Conservation (phyloP, 192 early-diverging fungal species). For the Entomortierella lignicola region DNA sequence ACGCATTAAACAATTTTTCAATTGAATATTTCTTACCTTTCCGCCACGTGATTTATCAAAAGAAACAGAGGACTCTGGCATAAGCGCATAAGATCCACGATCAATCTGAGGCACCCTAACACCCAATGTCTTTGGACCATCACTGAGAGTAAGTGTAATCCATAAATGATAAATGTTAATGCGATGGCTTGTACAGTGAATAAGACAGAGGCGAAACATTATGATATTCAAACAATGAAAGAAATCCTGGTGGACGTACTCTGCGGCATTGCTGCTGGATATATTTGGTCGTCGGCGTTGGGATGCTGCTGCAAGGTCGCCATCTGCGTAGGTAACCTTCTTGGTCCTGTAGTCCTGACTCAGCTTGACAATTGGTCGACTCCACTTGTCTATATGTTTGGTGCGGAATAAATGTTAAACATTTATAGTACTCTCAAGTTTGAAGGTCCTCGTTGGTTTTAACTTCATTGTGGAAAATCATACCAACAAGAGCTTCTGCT, state of each 20-base stretch:
- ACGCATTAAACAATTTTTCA: background rate
- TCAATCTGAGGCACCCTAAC: conserved; percentile 46
- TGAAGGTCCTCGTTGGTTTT: too few relatives aligned
- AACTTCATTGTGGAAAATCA: conserved; percentile 1
- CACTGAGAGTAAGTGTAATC: background rate
- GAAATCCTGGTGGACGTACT: conserved; percentile 10
- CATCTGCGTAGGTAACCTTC: conserved; percentile 45
- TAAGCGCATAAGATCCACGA: conserved; percentile 34
- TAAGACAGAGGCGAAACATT: background rate
- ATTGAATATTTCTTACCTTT: conserved; percentile 18
- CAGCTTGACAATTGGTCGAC: conserved; percentile 83
- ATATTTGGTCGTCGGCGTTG: conserved; percentile 23
- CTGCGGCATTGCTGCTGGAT: conserved; percentile 13
- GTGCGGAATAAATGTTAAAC: background rate
- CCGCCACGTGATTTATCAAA: conserved; percentile 52
- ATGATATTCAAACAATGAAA: background rate
- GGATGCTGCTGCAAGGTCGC: conserved; percentile 2
- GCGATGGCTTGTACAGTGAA: too few relatives aligned
- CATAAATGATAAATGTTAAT: too few relatives aligned
- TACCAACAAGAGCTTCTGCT: conserved; percentile 83
- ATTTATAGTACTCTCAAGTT: background rate
- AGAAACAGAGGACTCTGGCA: conserved; percentile 44
- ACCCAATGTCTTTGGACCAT: conserved; percentile 20
- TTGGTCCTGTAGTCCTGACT: conserved; percentile 79
- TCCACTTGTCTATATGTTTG: conserved; percentile 67